These are phyloP conservation scores for Leccinum subspadiceum DNA, from an alignment of 1,284 basidiomycete genomes.

Conservation along the genomic window DNA sequence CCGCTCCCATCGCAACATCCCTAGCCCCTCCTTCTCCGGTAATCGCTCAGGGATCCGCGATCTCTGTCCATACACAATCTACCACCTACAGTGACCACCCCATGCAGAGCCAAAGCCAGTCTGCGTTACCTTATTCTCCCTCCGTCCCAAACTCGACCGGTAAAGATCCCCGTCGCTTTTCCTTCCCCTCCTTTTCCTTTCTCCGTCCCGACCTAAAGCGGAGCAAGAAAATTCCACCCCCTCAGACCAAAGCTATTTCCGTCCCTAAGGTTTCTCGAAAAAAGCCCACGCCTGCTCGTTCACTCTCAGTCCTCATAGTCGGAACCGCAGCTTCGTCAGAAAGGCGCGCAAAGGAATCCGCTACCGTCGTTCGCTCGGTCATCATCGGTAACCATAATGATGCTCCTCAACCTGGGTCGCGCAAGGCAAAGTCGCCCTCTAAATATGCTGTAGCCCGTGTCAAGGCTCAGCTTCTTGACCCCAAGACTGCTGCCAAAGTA, in stretches of 20 bases:
- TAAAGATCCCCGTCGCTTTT: constrained; percentile 36
- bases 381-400: constrained; percentile 57
- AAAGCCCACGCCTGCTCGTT: constrained; percentile 34
- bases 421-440: constrained; percentile 40
- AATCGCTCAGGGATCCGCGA: constrained; percentile 3
- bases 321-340: constrained; percentile 40
- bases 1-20: constrained; percentile 15
- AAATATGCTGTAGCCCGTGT: constrained; percentile 60
- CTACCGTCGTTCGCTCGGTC: constrained; percentile 59
- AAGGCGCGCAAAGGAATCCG: constrained; percentile 62
- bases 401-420: constrained; percentile 24
- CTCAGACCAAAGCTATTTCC: constrained; percentile 10
- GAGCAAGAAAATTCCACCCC: constrained; percentile 15
- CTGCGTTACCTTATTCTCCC: constrained; percentile 27
- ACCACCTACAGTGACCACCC: constrained; percentile 17
- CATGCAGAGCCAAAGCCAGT: constrained; percentile 29
- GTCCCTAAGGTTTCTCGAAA: constrained; percentile 28
- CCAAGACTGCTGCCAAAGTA: constrained; percentile 66
- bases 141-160: constrained; percentile 4
- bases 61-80: constrained; percentile 21
- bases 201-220: constrained; percentile 34
- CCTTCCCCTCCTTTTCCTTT: constrained; percentile 39
- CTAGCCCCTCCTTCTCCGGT: constrained; percentile 23
- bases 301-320: constrained; percentile 24
- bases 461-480: constrained; percentile 65